Evolutionary conservation across 768 basidiomycete genomes (phyloP).

Genomic region (Trametes gibbosa): DNA sequence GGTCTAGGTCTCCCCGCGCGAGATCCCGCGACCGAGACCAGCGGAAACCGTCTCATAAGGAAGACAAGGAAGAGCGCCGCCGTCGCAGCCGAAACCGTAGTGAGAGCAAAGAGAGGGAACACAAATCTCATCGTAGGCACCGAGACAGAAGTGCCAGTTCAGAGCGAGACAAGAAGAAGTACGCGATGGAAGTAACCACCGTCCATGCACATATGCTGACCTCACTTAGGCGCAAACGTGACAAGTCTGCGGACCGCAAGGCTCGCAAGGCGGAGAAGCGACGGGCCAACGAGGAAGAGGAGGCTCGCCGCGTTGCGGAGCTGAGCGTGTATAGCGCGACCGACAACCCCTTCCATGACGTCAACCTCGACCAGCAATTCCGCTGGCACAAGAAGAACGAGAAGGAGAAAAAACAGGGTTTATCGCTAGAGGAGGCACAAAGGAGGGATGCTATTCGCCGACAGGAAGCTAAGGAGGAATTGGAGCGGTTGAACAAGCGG

Average conservation of each 20-base stretch:
- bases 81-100: conserved; percentile 27
- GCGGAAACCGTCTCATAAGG: conserved; percentile 17
- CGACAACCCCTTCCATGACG: conserved; percentile 98
- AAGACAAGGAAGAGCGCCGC: conserved; percentile 23
- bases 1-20: conserved; percentile 14
- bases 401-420: conserved; percentile 87
- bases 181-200: conserved; percentile 17
- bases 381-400: conserved; percentile 99
- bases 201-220: neutral
- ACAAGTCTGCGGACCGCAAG: conserved; percentile 82
- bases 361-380: conserved; percentile 94
- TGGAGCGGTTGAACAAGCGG: conserved; percentile 85
- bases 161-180: conserved; percentile 50
- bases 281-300: conserved; percentile 79
- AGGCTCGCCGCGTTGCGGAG: conserved; percentile 89
- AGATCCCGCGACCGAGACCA: conserved; percentile 29
- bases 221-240: conserved; percentile 65
- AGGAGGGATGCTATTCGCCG: conserved; percentile 74
- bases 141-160: conserved; percentile 32
- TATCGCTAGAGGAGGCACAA: conserved; percentile 76
- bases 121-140: conserved; percentile 13
- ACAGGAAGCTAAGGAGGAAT: conserved; percentile 92
- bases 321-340: conserved; percentile 94
- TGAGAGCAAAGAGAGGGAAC: conserved; percentile 35
- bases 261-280: conserved; percentile 89